A percentile compares a stretch with the other conserved stretches of the same genome.
Conservation (phyloP, 2,329 filamentous ascomycete genomes). For the Cercospora citrullina region DNA sequence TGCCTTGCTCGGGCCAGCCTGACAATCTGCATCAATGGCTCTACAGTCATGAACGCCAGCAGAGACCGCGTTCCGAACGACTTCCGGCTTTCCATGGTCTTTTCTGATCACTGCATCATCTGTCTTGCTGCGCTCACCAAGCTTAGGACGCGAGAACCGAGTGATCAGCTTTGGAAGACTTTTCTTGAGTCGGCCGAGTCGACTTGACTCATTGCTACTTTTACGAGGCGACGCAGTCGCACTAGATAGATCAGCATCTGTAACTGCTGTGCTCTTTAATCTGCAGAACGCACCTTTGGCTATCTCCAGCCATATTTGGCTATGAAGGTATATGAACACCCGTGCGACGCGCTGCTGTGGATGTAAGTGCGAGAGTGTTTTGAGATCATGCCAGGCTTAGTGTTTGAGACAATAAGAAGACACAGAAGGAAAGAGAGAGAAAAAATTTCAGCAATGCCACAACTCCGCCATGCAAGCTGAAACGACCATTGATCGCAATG, state of each 20-base stretch:
- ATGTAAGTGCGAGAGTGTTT: not conserved
- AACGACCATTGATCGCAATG: not conserved
- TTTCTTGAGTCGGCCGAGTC: not conserved
- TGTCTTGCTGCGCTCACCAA: slow-evolving; percentile 7
- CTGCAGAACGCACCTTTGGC: not conserved
- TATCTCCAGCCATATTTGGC: slow-evolving; percentile 8
- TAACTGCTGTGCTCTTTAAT: not conserved
- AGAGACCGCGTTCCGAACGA: not conserved
- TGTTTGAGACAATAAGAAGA: not conserved
- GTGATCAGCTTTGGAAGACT: slow-evolving; percentile 7
- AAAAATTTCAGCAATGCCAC: not conserved
- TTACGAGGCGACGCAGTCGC: not conserved
- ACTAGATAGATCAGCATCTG: not conserved
- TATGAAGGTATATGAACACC: not conserved
- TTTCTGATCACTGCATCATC: not conserved
- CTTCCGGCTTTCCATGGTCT: not conserved
- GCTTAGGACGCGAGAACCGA: not conserved
- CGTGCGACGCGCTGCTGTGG: not conserved
- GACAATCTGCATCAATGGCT: not conserved
- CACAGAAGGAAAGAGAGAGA: not conserved
- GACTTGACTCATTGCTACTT: not conserved
- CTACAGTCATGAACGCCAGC: not conserved
- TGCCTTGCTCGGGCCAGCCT: not conserved
- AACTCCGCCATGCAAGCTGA: not conserved
- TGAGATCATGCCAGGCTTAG: slow-evolving; percentile 4